Evolutionary conservation across 768 basidiomycete species (phyloP).

Genomic region (Trametes cubensis): DNA sequence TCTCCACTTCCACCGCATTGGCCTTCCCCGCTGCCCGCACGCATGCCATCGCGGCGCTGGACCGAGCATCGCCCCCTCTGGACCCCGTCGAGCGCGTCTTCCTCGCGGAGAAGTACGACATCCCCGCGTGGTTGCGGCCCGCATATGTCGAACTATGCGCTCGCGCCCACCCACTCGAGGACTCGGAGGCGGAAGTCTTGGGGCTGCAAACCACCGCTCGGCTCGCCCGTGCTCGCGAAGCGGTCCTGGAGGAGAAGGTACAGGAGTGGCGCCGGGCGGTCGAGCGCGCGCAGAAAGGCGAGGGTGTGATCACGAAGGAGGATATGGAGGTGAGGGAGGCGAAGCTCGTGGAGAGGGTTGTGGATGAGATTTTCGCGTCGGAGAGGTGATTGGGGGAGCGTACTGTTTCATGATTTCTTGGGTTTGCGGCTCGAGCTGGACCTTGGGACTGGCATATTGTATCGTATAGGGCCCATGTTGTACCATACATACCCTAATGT

Average conservation of each 20-base stretch:
- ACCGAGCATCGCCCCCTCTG: slow-evolving; percentile 22
- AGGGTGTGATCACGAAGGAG: slow-evolving; percentile 15
- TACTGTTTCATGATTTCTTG: neutral
- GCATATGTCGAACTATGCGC: slow-evolving; percentile 43
- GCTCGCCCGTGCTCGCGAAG: slow-evolving; percentile 34
- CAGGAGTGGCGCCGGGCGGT: slow-evolving; percentile 22
- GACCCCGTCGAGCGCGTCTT: slow-evolving; percentile 40
- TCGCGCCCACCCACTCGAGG: slow-evolving; percentile 38
- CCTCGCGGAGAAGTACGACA: slow-evolving; percentile 43
- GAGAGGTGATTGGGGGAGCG: neutral
- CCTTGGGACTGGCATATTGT: slow-evolving; percentile 15
- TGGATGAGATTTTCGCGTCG: slow-evolving; percentile 19
- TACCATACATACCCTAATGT: slow-evolving; percentile 15
- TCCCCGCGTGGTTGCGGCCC: slow-evolving; percentile 42
- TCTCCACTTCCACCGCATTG: slow-evolving; percentile 45
- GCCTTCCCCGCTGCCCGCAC: slow-evolving; percentile 40
- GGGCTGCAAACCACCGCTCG: slow-evolving; percentile 33
- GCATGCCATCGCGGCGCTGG: slow-evolving; percentile 36
- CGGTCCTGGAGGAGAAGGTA: slow-evolving; percentile 24
- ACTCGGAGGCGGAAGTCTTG: slow-evolving; percentile 40
- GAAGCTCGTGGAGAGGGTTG: slow-evolving; percentile 23
- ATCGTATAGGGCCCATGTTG: slow-evolving; percentile 16
- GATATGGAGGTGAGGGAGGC: slow-evolving; percentile 25
- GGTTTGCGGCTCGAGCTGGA: slow-evolving; percentile 15
- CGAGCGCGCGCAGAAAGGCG: slow-evolving; percentile 16